Base-by-base conservation (phyloP, 306 rosid species). In the Rosa rugosa region DNA sequence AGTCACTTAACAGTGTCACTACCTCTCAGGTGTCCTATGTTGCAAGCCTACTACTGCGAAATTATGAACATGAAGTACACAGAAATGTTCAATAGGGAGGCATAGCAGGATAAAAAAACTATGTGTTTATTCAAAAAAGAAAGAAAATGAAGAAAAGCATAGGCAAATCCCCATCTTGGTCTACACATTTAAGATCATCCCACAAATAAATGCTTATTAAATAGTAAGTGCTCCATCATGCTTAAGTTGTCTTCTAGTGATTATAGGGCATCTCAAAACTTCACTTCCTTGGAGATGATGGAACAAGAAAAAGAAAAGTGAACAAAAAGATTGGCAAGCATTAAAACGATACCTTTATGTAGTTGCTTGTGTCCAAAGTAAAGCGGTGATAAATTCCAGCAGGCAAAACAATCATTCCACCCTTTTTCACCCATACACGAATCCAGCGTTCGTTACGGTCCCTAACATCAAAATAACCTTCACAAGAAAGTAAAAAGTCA, bases 311-410 rank as follows among this genome's bases (percentile, higher is more conserved):
- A 56, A 17, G 12, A 47, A 62, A 45, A 27, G 12, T 10, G 31
- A 36, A 31, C 45, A 5, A 17, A 13, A 53, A 17, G 20, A 12
- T 18, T 82, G 79, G 74, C 47, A 83, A 13, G 49, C n/a, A 12
- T 31, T 34, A 65, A 47, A 79, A 72, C 68, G n/a, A 36, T 88
- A 93, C 99, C 99, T 96, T 96, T 80, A 96, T 96, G 82, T 96
- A 96, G 81, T 96, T 93, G 87, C 65, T 68, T 80, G 93, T 82
- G 86, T 96, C 99, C 62, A 96, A 82, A n/a, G 99, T 96, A 82
- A 96, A 96, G 70, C 98, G 98, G 76, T 96, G 98, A 75, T 96
- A 96, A 36, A 93, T 93, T 77, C 99, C 99, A 79, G 99, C 98
- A 71, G 99, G 99, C 85, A 96, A 89, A 80, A 96, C 85, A 83